phyloP scores from a whole-genome alignment of 192 early-diverging fungal species.

The Glomus cerebriforme region DNA sequence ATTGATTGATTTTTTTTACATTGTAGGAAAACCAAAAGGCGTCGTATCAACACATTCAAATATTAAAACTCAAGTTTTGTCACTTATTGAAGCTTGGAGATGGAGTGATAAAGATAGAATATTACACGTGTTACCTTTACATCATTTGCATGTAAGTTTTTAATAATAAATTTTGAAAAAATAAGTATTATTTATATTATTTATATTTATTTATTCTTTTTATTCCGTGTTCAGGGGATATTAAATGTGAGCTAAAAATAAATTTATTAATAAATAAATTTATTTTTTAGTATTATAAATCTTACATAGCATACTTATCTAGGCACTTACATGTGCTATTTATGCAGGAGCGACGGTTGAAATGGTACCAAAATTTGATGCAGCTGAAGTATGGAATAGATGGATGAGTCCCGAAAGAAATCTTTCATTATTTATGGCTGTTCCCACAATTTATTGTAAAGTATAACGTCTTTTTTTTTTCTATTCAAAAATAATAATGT shows the following conservation, averaged over 20 bases:
- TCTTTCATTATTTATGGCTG: slow-evolving; percentile 83
- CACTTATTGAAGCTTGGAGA: slow-evolving; percentile 70
- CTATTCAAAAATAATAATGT: no score
- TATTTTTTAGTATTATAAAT: neutral
- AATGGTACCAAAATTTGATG: slow-evolving; percentile 72
- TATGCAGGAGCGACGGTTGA: slow-evolving; percentile 76
- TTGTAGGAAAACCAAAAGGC: slow-evolving; percentile 76
- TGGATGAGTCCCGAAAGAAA: slow-evolving; percentile 55
- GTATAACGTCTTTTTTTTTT: no score
- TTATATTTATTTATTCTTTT: neutral
- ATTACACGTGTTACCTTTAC: slow-evolving; percentile 79
- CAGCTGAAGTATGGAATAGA: slow-evolving; percentile 63
- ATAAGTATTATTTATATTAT: neutral
- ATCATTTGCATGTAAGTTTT: slow-evolving; percentile 75
- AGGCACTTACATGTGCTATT: slow-evolving; percentile 70
- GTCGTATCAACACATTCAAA: slow-evolving; percentile 73
- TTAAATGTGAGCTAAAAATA: slow-evolving; percentile 25
- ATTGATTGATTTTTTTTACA: slow-evolving; percentile 31
- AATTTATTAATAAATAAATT: neutral
- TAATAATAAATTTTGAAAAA: neutral
- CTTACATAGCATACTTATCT: slow-evolving; percentile 36
- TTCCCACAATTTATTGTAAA: slow-evolving; percentile 82
- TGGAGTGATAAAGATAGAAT: slow-evolving; percentile 69
- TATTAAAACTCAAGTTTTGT: slow-evolving; percentile 65
- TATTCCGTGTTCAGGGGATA: neutral